Base-by-base conservation (phyloP, 2,329 filamentous ascomycete genomes). In the Chrysoporthe puriensis region DNA sequence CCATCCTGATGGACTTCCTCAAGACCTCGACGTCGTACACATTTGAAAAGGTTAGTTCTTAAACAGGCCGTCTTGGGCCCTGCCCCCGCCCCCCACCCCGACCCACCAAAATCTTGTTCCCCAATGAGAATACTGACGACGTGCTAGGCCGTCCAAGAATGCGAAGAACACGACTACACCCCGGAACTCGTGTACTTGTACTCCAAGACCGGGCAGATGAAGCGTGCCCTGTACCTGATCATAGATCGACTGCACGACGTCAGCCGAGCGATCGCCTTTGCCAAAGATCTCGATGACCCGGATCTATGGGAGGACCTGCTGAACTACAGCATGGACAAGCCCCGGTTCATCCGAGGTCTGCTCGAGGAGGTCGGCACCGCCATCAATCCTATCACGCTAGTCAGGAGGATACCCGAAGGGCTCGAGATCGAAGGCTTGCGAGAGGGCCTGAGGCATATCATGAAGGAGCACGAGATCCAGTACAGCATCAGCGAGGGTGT, bases 271-370 rank as follows among this genome's bases (percentile, higher is more conserved):
- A 99, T 99, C 72, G 87, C 91, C 1, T 99, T 99, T 74, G 94
- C 94, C 64, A 97, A 97, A 77, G 91, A 94, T 70, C 94, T 98
- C 76, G 90, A 96, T 71, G 94, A 97, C 73, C 89, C 90, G 0
- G 94, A 97, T 73, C 85, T 99, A 0, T 99, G 96, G 96, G 92
- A 97, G 71, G 94, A 98, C 74, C 84, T 99, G 8, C 86, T 99
- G 6, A 89, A 95, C 73, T 98, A 98, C 78, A 95, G 92, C 69
- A 98, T 99, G 96, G 94, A 97, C 80, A 97, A 97, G 76, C 96
- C 96, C 0, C 88, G 88, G 52, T 99, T 99, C 80, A 98, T 99
- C 72, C 90, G 93, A 14, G 94, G 92, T 0, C 83, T 99, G 3
- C 87, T 99, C 0, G 93, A 97, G 74, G 93, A 98, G 80, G 95